phyloP scores from a whole-genome alignment of 352 stramenopile genomes.

The Globisporangium nagaii region DNA sequence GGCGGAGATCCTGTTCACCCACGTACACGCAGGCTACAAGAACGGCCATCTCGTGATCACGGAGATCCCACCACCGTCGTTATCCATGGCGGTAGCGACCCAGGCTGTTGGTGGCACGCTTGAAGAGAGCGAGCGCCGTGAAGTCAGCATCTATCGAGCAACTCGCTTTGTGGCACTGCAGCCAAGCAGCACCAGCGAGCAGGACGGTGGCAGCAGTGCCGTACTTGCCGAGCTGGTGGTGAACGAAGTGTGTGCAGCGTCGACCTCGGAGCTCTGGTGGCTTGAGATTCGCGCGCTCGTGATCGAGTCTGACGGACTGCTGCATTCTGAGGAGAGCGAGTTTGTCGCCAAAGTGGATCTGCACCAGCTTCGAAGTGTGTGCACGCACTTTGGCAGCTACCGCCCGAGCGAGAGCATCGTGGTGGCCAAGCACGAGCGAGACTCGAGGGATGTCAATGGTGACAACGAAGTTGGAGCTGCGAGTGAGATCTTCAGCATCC shows the following conservation, averaged over 20 bases:
- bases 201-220: neutral
- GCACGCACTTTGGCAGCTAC: constrained; percentile 41
- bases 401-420: constrained; percentile 36
- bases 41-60: constrained; percentile 58
- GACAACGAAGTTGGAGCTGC: neutral
- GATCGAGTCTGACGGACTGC: constrained; percentile 12
- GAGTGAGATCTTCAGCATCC: constrained; percentile 36
- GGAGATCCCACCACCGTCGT: constrained; percentile 15
- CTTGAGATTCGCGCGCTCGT: constrained; percentile 38
- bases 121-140: constrained; percentile 13
- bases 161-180: constrained; percentile 24
- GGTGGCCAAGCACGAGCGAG: no score
- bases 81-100: neutral
- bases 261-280: constrained; percentile 59
- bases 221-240: constrained; percentile 36
- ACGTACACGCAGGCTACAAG: constrained; percentile 60
- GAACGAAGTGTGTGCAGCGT: constrained; percentile 44
- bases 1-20: constrained; percentile 34
- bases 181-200: neutral
- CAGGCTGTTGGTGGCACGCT: neutral
- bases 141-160: constrained; percentile 46
- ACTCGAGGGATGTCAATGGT: no score
- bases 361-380: constrained; percentile 26
- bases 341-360: constrained; percentile 26
- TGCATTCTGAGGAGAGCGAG: neutral